Conservation (phyloP, 2,329 filamentous ascomycete genomes). For the Epichloe coenophiala region DNA sequence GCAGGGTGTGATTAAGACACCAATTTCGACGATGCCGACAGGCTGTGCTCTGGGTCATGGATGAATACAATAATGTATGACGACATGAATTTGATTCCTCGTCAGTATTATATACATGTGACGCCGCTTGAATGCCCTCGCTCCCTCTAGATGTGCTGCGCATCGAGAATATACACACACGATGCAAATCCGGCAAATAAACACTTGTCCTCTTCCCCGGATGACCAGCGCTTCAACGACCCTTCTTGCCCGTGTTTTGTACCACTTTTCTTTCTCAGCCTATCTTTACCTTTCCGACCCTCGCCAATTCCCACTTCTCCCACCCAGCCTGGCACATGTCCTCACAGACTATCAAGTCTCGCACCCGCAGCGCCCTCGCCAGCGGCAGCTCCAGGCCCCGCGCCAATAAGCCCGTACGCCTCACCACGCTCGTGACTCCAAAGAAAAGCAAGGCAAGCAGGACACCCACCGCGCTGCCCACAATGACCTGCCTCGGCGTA, state of each 20-base stretch:
- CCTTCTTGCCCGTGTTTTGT: background rate
- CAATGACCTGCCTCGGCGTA: slow-evolving; percentile 75
- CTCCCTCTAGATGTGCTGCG: too few relatives aligned
- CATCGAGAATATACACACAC: too few relatives aligned
- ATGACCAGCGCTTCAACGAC: too few relatives aligned
- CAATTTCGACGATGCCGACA: too few relatives aligned
- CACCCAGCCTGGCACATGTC: slow-evolving; percentile 85
- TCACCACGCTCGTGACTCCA: slow-evolving; percentile 48
- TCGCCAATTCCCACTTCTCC: slow-evolving; percentile 68
- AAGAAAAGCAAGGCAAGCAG: slow-evolving; percentile 72
- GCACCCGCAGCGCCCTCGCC: slow-evolving; percentile 53
- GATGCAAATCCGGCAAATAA: too few relatives aligned
- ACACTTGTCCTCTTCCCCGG: too few relatives aligned
- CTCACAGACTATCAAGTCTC: slow-evolving; percentile 78
- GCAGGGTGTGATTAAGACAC: too few relatives aligned
- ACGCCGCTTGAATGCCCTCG: too few relatives aligned
- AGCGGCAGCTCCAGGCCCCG: slow-evolving; percentile 57
- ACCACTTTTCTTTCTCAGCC: background rate
- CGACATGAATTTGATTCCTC: background rate
- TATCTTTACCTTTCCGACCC: slow-evolving; percentile 17
- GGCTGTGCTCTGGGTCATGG: too few relatives aligned
- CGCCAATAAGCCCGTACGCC: slow-evolving; percentile 54
- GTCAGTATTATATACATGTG: background rate
- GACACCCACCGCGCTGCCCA: slow-evolving; percentile 58
- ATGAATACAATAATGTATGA: too few relatives aligned